phyloP scores from a whole-genome alignment of 139 green algal genomes.

The Auxenochlorella pyrenoidosa region DNA sequence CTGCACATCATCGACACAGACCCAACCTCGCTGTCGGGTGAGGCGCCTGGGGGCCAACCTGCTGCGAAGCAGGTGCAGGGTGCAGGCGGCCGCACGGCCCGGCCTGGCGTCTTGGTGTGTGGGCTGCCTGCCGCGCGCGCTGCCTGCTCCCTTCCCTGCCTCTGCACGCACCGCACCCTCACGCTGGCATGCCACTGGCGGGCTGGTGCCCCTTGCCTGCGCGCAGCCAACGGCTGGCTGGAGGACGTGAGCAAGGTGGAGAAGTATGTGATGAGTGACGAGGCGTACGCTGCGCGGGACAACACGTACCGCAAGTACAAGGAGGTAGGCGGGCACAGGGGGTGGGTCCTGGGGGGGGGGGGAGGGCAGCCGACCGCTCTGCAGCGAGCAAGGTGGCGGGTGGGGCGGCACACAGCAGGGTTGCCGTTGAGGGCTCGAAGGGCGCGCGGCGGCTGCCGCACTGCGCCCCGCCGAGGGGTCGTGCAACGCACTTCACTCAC shows the following conservation, averaged over 20 bases:
- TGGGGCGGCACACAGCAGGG: too few relatives aligned
- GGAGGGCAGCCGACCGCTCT: too few relatives aligned
- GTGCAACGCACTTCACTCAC: too few relatives aligned
- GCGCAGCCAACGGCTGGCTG: slow-evolving; percentile 88
- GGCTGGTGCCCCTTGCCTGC: not conserved
- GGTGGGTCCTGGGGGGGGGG: not conserved
- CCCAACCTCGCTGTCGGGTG: slow-evolving; percentile 71
- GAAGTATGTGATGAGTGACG: slow-evolving; percentile 98
- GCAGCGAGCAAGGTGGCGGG: too few relatives aligned
- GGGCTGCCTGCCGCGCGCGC: not conserved
- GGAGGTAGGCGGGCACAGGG: slow-evolving; percentile 33
- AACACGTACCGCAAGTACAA: slow-evolving; percentile 93
- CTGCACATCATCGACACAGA: slow-evolving; percentile 95
- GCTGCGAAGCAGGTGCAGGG: not conserved
- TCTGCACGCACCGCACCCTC: too few relatives aligned
- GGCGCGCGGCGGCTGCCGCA: too few relatives aligned
- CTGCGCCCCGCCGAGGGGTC: too few relatives aligned
- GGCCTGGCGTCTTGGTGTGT: too few relatives aligned
- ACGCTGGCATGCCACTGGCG: too few relatives aligned
- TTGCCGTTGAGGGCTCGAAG: too few relatives aligned
- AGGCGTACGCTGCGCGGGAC: slow-evolving; percentile 90
- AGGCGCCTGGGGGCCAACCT: not conserved
- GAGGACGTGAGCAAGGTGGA: slow-evolving; percentile 95
- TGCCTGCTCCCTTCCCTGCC: too few relatives aligned
- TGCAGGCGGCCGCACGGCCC: too few relatives aligned